These are phyloP conservation scores for Colletotrichum karsti DNA, from an alignment of 2,329 filamentous ascomycete species.

Conservation along the genomic window DNA sequence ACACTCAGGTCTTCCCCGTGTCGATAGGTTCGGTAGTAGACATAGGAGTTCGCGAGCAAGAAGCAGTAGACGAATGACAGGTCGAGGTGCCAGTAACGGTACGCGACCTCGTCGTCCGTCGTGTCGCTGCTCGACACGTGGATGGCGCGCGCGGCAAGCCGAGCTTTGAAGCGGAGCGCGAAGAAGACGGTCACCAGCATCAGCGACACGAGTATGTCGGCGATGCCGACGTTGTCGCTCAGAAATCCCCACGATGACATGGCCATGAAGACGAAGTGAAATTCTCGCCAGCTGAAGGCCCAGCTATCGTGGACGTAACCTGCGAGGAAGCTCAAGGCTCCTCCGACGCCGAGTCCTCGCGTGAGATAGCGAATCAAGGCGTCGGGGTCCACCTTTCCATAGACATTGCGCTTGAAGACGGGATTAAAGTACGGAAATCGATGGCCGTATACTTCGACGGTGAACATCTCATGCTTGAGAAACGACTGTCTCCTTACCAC, in stretches of 20 bases:
- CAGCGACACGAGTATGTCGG: neutral
- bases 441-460: neutral
- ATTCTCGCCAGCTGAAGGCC: neutral
- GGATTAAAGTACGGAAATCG: neutral
- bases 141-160: neutral
- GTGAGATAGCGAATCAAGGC: neutral
- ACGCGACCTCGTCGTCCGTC: neutral
- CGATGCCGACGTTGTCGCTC: neutral
- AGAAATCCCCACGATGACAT: neutral
- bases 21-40: neutral
- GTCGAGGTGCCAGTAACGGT: neutral
- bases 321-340: neutral
- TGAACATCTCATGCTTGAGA: slow-evolving; percentile 2
- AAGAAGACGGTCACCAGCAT: neutral
- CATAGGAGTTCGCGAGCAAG: neutral
- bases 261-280: neutral
- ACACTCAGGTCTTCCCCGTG: neutral
- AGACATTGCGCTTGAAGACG: neutral
- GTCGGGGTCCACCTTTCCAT: neutral
- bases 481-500: neutral
- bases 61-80: neutral
- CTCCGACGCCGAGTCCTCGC: neutral
- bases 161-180: neutral
- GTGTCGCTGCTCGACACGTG: neutral
- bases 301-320: neutral